A percentile compares a stretch with the other conserved stretches of the same genome.
These are phyloP conservation scores for Suzukiozyma palmioleophila DNA, from an alignment of 1,139 yeast genomes.

Conservation along the genomic window DNA sequence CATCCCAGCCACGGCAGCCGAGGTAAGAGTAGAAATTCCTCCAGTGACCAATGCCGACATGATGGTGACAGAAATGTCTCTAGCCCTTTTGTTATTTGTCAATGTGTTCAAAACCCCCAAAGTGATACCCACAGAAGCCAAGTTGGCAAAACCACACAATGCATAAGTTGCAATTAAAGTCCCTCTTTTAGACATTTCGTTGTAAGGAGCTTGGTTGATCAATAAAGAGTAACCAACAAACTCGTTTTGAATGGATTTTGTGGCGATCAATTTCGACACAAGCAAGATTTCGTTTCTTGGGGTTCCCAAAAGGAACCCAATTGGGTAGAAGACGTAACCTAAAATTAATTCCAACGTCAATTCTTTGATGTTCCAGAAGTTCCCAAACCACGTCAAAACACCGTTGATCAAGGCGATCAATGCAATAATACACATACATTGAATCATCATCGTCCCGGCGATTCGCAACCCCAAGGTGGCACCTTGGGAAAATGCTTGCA, in stretches of 20 bases:
- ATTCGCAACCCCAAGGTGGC: conserved; percentile 57
- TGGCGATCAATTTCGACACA: conserved; percentile 52
- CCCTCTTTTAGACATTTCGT: conserved; percentile 48
- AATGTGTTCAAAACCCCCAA: conserved; percentile 59
- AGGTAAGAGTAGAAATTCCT: conserved; percentile 50
- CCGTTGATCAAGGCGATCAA: conserved; percentile 58
- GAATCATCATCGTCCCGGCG: conserved; percentile 59
- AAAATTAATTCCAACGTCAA: conserved; percentile 55
- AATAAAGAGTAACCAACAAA: conserved; percentile 53
- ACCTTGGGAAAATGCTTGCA: conserved; percentile 63
- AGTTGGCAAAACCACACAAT: conserved; percentile 61
- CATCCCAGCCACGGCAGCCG: conserved; percentile 69
- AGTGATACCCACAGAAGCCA: conserved; percentile 63
- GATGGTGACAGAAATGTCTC: conserved; percentile 47
- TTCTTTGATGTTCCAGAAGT: conserved; percentile 53
- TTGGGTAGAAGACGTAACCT: conserved; percentile 58
- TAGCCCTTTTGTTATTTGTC: conserved; percentile 49
- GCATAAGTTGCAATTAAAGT: conserved; percentile 60
- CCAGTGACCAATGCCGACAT: conserved; percentile 53
- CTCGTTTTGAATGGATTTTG: conserved; percentile 61
- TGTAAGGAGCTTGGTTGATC: conserved; percentile 42
- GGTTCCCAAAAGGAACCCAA: conserved; percentile 58
- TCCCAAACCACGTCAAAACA: conserved; percentile 59
- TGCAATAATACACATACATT: conserved; percentile 61
- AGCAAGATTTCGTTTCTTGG: conserved; percentile 53